Percentiles rank a stretch among this genome's conserved stretches.
Conservation (phyloP, 179 eudicot species). For the Amaranthus tricolor region DNA sequence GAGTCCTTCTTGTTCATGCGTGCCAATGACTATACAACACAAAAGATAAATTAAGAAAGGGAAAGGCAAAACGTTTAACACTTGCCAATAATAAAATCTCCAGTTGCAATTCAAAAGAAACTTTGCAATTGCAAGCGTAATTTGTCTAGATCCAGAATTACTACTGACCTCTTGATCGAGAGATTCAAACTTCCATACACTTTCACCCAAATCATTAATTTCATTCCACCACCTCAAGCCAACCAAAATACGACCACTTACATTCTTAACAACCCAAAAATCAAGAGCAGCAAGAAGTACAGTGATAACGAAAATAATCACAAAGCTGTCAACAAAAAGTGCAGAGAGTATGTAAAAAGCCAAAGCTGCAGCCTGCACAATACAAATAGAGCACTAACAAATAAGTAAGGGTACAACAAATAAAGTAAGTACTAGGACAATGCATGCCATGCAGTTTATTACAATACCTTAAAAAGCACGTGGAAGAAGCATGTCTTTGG, state of each 20-base stretch:
- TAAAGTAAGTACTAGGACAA: background rate
- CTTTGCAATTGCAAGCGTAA: background rate
- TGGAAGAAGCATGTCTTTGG: conserved; percentile 89
- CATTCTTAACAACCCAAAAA: conserved; percentile 99
- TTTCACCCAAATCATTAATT: conserved; percentile 82
- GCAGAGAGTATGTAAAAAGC: conserved; percentile 93
- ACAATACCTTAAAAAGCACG: conserved; percentile 80
- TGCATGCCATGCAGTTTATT: background rate
- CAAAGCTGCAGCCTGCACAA: conserved; percentile 76
- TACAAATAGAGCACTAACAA: conserved; percentile 4
- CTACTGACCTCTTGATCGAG: conserved; percentile 92
- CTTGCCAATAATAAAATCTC: background rate
- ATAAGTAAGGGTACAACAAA: background rate
- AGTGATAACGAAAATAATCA: conserved; percentile 88
- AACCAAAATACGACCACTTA: conserved; percentile 96
- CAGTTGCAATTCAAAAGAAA: conserved; percentile 2
- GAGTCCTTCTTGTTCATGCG: conserved; percentile 97
- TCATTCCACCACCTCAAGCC: conserved; percentile 99
- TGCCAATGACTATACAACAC: conserved; percentile 63
- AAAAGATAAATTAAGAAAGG: conserved; percentile 16
- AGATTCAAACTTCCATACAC: conserved; percentile 96
- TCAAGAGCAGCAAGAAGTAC: conserved; percentile 90
- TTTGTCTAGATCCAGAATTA: background rate
- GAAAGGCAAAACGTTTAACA: background rate
- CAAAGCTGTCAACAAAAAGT: conserved; percentile 77